phyloP scores from a whole-genome alignment of 176 grass and related monocot genomes.

The Pontederia paniculata region DNA sequence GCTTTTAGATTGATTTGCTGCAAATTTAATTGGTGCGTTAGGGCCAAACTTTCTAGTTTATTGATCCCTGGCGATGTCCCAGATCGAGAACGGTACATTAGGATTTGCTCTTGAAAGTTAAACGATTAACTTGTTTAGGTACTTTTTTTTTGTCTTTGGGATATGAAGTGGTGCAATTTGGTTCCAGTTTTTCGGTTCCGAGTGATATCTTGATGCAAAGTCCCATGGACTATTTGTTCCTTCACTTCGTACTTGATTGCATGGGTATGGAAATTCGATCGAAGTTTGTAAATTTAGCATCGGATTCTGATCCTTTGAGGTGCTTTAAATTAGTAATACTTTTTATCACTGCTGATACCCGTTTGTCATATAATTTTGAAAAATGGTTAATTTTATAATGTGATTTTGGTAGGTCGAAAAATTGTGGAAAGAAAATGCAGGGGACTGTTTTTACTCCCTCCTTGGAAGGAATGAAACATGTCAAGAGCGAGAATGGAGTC shows the following conservation, averaged over 20 bases:
- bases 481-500: constrained; percentile 42
- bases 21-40: constrained; percentile 10
- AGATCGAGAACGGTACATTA: constrained; percentile 14
- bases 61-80: background rate
- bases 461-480: constrained; percentile 60
- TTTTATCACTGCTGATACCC: background rate
- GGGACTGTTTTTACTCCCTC: constrained; percentile 70
- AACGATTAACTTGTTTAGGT: background rate
- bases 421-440: constrained; percentile 25
- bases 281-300: too few species aligned
- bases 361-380: background rate
- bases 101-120: too few species aligned
- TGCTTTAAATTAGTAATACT: background rate
- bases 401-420: constrained; percentile 16
- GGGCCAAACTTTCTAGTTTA: background rate
- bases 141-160: background rate
- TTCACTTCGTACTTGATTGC: too few species aligned
- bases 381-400: background rate
- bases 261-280: too few species aligned
- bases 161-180: background rate
- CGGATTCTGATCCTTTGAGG: too few species aligned
- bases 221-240: too few species aligned
- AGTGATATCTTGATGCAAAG: too few species aligned
- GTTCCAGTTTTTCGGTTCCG: too few species aligned
- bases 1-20: constrained; percentile 1